A percentile compares a stretch with the other conserved stretches of the same genome.
These are phyloP conservation scores for Voacanga thouarsii DNA, from an alignment of 257 asterid species.

Conservation along the genomic window DNA sequence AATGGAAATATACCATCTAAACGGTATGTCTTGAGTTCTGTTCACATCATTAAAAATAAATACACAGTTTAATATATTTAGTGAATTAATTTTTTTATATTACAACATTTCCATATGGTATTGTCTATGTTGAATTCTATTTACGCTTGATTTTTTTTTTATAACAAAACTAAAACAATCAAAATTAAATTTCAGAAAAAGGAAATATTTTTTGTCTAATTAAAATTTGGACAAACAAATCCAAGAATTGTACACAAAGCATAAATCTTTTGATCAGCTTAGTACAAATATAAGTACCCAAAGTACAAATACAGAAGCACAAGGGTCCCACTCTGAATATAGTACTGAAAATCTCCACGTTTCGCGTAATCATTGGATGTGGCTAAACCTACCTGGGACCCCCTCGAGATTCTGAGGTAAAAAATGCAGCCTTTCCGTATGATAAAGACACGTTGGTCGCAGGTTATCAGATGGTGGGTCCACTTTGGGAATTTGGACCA, in stretches of 20 bases:
- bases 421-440: slow-evolving; percentile 8
- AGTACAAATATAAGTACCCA: slow-evolving; percentile 6
- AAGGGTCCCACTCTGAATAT: slow-evolving; percentile 14
- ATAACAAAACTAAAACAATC: no score
- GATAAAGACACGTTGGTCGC: slow-evolving; percentile 12
- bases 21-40: no score
- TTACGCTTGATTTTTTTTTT: no score
- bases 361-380: slow-evolving; percentile 11
- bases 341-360: slow-evolving; percentile 2
- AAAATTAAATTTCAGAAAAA: neutral
- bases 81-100: no score
- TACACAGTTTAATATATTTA: no score
- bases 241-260: neutral
- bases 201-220: no score
- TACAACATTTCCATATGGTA: no score
- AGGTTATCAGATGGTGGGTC: slow-evolving; percentile 12
- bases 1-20: no score
- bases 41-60: no score
- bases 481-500: slow-evolving; percentile 12
- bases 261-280: neutral
- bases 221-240: no score
- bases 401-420: slow-evolving; percentile 11
- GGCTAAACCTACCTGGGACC: slow-evolving; percentile 1
- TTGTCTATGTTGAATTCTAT: no score
- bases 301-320: slow-evolving; percentile 3